A percentile compares a stretch with the other conserved stretches of the same genome.
Conservation (phyloP, 306 rosid species). For the Cyclanthera cordifolia region DNA sequence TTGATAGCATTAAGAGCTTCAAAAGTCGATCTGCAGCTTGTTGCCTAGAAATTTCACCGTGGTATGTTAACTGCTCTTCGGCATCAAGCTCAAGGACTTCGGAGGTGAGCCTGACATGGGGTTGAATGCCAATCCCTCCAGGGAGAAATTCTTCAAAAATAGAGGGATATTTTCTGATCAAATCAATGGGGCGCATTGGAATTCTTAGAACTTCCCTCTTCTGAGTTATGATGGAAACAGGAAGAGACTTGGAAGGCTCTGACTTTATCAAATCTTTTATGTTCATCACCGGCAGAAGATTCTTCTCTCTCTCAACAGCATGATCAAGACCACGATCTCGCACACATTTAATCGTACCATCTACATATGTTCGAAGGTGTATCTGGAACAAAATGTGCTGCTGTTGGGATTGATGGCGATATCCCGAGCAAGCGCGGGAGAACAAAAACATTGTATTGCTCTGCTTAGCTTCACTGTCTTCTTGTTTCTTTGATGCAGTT, state of each 20-base stretch:
- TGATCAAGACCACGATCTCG: constrained; percentile 91
- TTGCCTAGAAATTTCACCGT: constrained; percentile 31
- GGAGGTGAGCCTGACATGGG: constrained; percentile 43
- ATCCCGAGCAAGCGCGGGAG: constrained; percentile 20
- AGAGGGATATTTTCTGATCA: constrained; percentile 56
- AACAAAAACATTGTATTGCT: constrained; percentile 14
- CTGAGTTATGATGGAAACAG: constrained; percentile 39
- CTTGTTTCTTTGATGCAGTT: neutral
- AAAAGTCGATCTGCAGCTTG: constrained; percentile 52
- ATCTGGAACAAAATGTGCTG: neutral
- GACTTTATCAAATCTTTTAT: constrained; percentile 43
- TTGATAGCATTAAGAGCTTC: constrained; percentile 57
- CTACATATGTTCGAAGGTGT: constrained; percentile 32
- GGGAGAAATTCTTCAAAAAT: constrained; percentile 51
- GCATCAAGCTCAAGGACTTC: constrained; percentile 36
- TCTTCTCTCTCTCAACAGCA: constrained; percentile 68
- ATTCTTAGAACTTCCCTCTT: constrained; percentile 30
- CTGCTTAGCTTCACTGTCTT: constrained; percentile 3
- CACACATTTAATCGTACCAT: constrained; percentile 31
- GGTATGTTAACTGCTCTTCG: constrained; percentile 36
- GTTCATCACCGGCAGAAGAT: constrained; percentile 38
- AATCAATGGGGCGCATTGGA: constrained; percentile 57
- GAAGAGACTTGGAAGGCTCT: constrained; percentile 71
- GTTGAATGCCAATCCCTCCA: constrained; percentile 30
- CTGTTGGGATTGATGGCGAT: constrained; percentile 2